Base-by-base conservation (phyloP, 192 early-diverging fungal species). In the Backusella macrospora region DNA sequence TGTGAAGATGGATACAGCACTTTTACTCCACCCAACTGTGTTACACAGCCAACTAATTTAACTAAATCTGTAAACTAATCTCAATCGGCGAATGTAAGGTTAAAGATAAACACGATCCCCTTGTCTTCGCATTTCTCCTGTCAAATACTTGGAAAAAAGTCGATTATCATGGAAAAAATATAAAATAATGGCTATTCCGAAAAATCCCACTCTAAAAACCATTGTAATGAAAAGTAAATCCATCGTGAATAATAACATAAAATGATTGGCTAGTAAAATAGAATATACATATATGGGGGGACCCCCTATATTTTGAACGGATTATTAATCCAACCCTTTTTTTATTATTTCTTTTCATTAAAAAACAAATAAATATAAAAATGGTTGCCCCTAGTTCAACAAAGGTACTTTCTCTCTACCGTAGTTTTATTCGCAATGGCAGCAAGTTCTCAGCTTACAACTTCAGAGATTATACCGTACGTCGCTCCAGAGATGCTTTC, bases 381-480 rank as follows among this genome's bases (percentile, higher is more conserved):
- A 55, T 82, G 48, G 65, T 78, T 21, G 68, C 73, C 38, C 45
- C 83, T 47, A 78, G 87, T 38, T 84, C 84, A 34, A 64, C 86
- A 1, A 85, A 95, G 67, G 81, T 93, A 34, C 80, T 97, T 6
- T 77, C 81, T 34, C 91, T 96, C 13, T 96, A 95, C 77, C 92
- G 93, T 49, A 82, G 81, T 16, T 87, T 95, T 72, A 86, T 95
- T 18, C 89, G 92, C 59, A 85, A 90, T 48, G 87, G 92, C 5
- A 87, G 88, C 71, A 86, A 83, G 15, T 97, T 94, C 72, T 80
- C 89, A 38, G 85, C 87, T 75, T 95, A 97, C 90, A 96, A 96
- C 88, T 97, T 94, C 82, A 88, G 92, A 65, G 86, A 92, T 76
- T 97, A 96, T 80, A 91, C 93, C 68, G 80, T 90, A 71, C 92